These are phyloP conservation scores for Phaffomyces antillensis DNA, from an alignment of 805 yeast species.

Conservation along the genomic window DNA sequence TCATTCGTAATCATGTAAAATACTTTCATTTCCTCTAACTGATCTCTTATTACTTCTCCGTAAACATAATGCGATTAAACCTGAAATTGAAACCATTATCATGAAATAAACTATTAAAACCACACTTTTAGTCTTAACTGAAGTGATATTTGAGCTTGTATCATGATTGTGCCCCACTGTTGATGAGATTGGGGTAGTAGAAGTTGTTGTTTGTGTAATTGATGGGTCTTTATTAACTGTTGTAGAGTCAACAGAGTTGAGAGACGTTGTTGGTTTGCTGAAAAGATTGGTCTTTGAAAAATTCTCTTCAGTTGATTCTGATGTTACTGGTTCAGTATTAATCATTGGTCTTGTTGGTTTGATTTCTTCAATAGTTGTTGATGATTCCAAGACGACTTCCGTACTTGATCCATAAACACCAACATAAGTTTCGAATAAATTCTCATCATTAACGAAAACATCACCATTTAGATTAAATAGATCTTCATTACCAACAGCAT, in stretches of 20 bases:
- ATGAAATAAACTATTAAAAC: conserved; percentile 25
- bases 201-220: neutral
- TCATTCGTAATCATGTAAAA: neutral
- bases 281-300: too few species aligned
- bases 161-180: neutral
- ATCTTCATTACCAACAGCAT: conserved; percentile 59
- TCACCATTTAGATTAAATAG: conserved; percentile 51
- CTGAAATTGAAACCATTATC: conserved; percentile 20
- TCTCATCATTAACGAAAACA: neutral
- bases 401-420: too few species aligned
- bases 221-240: too few species aligned
- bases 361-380: neutral
- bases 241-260: too few species aligned
- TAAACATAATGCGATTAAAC: conserved; percentile 1
- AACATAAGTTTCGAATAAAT: too few species aligned
- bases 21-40: neutral
- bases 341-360: too few species aligned
- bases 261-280: too few species aligned
- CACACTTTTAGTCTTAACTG: conserved; percentile 19
- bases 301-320: too few species aligned
- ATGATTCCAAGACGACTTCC: too few species aligned
- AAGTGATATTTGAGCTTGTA: neutral
- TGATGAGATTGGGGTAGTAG: neutral
- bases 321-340: too few species aligned
- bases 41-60: neutral